Evolutionary conservation across 1,284 basidiomycete species (phyloP), one percentile per base, ranked within the genome.

Genomic region (Rhizopogon parksii): DNA sequence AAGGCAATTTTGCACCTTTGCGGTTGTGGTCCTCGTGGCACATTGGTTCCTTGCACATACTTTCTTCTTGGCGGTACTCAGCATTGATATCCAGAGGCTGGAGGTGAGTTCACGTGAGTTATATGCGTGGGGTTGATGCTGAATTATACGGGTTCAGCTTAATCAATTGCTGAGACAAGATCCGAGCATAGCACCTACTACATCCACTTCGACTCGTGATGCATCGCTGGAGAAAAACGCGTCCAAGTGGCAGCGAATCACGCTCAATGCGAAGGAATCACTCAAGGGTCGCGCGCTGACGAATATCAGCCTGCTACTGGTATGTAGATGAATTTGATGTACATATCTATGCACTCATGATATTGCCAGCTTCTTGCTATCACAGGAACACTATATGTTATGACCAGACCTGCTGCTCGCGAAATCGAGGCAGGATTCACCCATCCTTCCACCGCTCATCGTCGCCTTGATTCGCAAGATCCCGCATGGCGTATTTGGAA

Each of bases 41-140:
- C 95, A 98, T 67, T 98, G 92, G 89, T 96, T 94, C 69, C 73
- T 95, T 50, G 88, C 93, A 19, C 90, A 95, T 65, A 93, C 91
- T 0, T 93, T 95, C 68, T 95, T 95, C 68, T 76, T 92, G 58
- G 88, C 92, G 14, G 89, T 95, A 15, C 71, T 95, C 21, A 89
- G 88, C 4, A 93, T 95, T 59, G 92, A 95, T 70, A 82, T 95
- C 50, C 91, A 94, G 58, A 83, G 92, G 43, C 71, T 95, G 24
- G 92, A 95, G 73, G 87, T 81, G 56, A 53, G 78, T 47, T 17
- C 7, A 46, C 0, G 19, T 66, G 3, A 37, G 5, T 32, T 38
- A 11, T 45, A 25, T 24, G 54, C 47, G n/a, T 42, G 40, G 32
- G 32, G 11, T 19, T 53, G 38, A 7, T 15, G 12, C 55, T 67